Base-by-base conservation (phyloP, 257 asterid species). In the Nicotiana paniculata region DNA sequence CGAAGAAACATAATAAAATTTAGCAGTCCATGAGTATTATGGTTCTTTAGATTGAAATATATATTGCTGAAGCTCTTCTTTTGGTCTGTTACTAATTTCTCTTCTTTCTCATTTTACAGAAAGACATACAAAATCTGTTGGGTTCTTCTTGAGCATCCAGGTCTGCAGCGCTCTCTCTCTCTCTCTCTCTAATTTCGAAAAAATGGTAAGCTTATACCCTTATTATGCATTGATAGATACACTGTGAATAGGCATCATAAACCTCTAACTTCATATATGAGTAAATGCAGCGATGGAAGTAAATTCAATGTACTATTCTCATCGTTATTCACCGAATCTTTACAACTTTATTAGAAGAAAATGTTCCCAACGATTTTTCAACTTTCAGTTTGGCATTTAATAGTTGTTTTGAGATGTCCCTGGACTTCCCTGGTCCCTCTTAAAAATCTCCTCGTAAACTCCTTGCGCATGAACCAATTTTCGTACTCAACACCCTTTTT, bases 71-170 rank as follows among this genome's bases (percentile, higher is more conserved):
- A 81, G 24, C 62, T 26, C 9, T 68, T 6, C 35, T 3, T 5
- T 46, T 26, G 33, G 6, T 32, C 39, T 77, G 54, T 75, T 30
- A 80, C 80, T 77, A 68, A 67, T 54, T 32, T 64, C 84, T 28
- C 13, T 33, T 72, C 39, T 26, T 58, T 81, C 10, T 37, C 37
- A n/a, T 74, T 81, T 28, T 84, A 89, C 93, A 92, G 98, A 86
- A 92, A 77, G 94, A 92, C 83, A 86, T 92, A 82, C 86, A 90
- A 75, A 80, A 85, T 55, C 89, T 90, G 85, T 81, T 91, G 86
- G 86, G 83, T 65, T 80, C 88, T 24, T 87, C 88, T 82, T 86
- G 91, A 88, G 80, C 85, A 63, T 21, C 78, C 75, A 86, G 92
- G 97, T 88, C 37, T 17, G 80, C n/a, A 18, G 4, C 62, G 55